Conservation (phyloP, 495 filamentous ascomycete species). For the Penicillium roqueforti region DNA sequence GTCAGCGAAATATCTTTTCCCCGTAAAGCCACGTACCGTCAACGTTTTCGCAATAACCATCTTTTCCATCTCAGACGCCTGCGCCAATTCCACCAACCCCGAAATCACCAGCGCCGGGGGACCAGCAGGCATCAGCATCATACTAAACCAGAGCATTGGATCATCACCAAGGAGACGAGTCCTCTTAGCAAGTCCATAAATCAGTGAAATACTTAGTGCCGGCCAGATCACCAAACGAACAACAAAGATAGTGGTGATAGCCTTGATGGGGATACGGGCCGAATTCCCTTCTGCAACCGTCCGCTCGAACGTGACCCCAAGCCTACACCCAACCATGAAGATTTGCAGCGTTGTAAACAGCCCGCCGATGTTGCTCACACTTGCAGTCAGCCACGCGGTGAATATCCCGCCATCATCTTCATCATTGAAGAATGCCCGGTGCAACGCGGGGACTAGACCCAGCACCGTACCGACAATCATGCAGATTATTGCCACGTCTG, state of each 20-base stretch:
- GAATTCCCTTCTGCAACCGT: conserved; percentile 48
- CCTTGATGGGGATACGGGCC: conserved; percentile 47
- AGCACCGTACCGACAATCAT: conserved; percentile 57
- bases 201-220: conserved; percentile 51
- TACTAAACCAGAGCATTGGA: conserved; percentile 68
- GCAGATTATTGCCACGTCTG: conserved; percentile 66
- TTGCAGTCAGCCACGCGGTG: conserved; percentile 66
- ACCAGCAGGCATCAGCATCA: conserved; percentile 76
- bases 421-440: conserved; percentile 61
- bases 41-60: conserved; percentile 67
- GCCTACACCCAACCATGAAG: conserved; percentile 66
- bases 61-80: conserved; percentile 41
- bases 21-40: conserved; percentile 40
- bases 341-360: conserved; percentile 71
- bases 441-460: conserved; percentile 59
- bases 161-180: conserved; percentile 56
- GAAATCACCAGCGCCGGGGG: conserved; percentile 63
- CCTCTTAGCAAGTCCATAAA: conserved; percentile 57
- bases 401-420: conserved; percentile 64
- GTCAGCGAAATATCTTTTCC: background rate
- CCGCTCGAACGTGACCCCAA: conserved; percentile 50
- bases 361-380: conserved; percentile 60
- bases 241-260: conserved; percentile 51
- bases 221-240: conserved; percentile 68
- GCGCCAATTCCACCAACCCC: conserved; percentile 56